Evolutionary conservation across 176 grass and related monocot genomes (phyloP), one percentile per base, ranked within the genome.

Genomic region (Stipa capillata): DNA sequence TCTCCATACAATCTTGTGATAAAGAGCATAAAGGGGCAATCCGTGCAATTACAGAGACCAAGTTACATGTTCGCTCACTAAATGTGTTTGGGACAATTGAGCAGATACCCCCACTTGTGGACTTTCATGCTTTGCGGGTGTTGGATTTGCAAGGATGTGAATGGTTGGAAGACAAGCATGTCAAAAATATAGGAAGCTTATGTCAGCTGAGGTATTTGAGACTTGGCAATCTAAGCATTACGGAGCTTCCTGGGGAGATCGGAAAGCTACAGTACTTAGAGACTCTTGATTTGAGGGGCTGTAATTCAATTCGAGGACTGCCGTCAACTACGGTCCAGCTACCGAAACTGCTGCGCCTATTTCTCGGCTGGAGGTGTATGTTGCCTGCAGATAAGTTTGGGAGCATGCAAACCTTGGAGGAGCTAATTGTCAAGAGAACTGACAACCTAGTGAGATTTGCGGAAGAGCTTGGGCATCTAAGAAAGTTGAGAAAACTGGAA

Each of bases 351-450:
- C 4, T 41, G 11, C 65, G 36, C 2, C 65, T 52, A 21, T 52
- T 52, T 52, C 20, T 52, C 7, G 8, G 20, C 20, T n/a, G n/a
- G n/a, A 0, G 0, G 2, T 0, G 0, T 0, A 52, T 8, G 21
- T 21, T 52, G 0, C 2, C 7, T 52, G 20, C 50, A 21, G 0
- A 0, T 52, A 7, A 2, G 50, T 21, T 52, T 8, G 7, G 20
- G 7, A 52, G 18, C 21, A 17, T 52, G 20, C 50, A 21, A 0
- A 7, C 50, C 20, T 52, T 52, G 50, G 20, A 23, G 50, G 18
- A 21, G 20, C 21, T 52, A 52, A 0, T 0, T 2, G 2, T 52
- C 7, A 0, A 0, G 6, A 2, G n/a, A 52, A 52, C n/a, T 4
- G 50, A 23, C n/a, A 8, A 53, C 20, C 50, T 8, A 4, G 50